Evolutionary conservation across 225 moss, liverwort and hornwort species (phyloP).

Genomic region (Thuidium tamariscinum): DNA sequence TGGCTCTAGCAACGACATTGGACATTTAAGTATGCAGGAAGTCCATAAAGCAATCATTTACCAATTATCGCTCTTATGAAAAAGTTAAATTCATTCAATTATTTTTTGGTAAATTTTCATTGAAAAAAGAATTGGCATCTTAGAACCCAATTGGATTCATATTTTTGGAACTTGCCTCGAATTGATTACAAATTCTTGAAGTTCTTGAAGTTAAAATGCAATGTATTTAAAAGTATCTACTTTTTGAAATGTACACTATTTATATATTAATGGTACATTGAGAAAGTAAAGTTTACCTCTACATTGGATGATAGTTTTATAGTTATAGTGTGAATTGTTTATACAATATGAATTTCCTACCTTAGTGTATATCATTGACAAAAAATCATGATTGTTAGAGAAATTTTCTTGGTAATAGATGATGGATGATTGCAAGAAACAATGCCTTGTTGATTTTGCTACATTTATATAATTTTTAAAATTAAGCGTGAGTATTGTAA

Average conservation of each 20-base stretch:
- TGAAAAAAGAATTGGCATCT: background rate
- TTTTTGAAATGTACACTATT: background rate
- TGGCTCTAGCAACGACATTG: too few species aligned
- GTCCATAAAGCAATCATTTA: background rate
- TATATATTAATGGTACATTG: background rate
- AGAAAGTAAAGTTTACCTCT: background rate
- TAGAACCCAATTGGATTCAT: background rate
- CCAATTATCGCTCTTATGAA: background rate
- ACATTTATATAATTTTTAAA: too few species aligned
- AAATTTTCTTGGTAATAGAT: background rate
- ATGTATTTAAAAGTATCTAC: background rate
- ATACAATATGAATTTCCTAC: background rate
- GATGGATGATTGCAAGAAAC: background rate
- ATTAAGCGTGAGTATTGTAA: too few species aligned
- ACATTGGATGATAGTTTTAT: accelerated
- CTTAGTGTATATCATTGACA: accelerated
- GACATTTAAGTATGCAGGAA: too few species aligned
- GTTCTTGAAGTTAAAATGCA: background rate
- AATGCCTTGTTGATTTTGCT: too few species aligned
- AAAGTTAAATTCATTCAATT: background rate
- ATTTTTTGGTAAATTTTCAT: background rate
- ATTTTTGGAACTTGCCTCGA: accelerated
- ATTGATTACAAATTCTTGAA: background rate
- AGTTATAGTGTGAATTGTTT: background rate
- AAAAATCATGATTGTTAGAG: background rate